A percentile compares a stretch with the other conserved stretches of the same genome.
Evolutionary conservation across 2,329 filamentous ascomycete genomes (phyloP).

Genomic region (Lasiodiplodia gonubiensis): DNA sequence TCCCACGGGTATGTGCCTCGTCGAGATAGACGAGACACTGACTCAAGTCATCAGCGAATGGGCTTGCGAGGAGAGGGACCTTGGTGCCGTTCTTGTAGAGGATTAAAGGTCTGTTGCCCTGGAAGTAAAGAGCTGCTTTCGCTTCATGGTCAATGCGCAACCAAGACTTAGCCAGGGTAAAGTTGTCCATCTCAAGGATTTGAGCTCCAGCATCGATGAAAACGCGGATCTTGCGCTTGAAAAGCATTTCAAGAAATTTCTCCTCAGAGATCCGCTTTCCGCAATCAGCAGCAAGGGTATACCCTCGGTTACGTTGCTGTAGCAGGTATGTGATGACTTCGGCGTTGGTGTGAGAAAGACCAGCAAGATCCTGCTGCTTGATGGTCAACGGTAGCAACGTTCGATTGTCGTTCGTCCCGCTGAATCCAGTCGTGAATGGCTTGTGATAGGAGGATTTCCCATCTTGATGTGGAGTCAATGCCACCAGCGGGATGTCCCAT

Average conservation of each 20-base stretch:
- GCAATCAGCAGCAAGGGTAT: slow-evolving; percentile 44
- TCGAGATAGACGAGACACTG: slow-evolving; percentile 65
- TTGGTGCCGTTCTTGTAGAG: slow-evolving; percentile 46
- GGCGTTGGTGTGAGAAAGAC: slow-evolving; percentile 65
- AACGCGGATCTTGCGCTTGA: slow-evolving; percentile 51
- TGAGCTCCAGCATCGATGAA: slow-evolving; percentile 70
- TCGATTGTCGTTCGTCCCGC: slow-evolving; percentile 72
- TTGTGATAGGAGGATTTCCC: not conserved
- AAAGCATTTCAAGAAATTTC: slow-evolving; percentile 52
- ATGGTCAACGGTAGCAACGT: slow-evolving; percentile 66
- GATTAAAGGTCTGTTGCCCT: slow-evolving; percentile 55
- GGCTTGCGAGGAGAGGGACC: slow-evolving; percentile 58
- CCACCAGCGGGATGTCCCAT: slow-evolving; percentile 67
- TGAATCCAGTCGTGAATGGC: slow-evolving; percentile 69
- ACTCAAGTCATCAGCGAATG: slow-evolving; percentile 60
- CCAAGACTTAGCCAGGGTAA: slow-evolving; percentile 58
- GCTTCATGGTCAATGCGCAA: slow-evolving; percentile 53
- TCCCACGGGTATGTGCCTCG: slow-evolving; percentile 66
- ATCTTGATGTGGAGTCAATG: not conserved
- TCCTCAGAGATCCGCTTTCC: slow-evolving; percentile 53
- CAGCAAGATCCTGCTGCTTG: slow-evolving; percentile 63
- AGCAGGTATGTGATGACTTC: slow-evolving; percentile 67
- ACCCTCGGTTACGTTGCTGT: slow-evolving; percentile 57
- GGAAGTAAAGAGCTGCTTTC: slow-evolving; percentile 62
- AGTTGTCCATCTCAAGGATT: slow-evolving; percentile 66